These are phyloP conservation scores for Gaillardinia entomophila DNA, from an alignment of 805 yeast genomes.

Conservation along the genomic window DNA sequence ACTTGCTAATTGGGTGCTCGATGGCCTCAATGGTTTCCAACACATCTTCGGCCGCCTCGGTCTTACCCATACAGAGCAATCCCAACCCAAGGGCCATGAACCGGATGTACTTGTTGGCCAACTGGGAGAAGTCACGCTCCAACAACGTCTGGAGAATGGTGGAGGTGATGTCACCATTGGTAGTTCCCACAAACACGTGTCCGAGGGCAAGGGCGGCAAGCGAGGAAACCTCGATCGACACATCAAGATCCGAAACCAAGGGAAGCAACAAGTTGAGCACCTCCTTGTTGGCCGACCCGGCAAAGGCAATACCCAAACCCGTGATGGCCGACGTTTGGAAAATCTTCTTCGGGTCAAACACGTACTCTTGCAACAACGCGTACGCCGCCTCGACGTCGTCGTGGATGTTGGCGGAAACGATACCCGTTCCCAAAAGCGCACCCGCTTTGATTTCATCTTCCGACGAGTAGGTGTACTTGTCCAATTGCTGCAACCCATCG, in stretches of 20 bases:
- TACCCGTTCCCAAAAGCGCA: conserved; percentile 91
- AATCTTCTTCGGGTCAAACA: conserved; percentile 54
- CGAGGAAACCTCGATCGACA: conserved; percentile 72
- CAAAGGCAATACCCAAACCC: conserved; percentile 91
- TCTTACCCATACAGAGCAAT: conserved; percentile 84
- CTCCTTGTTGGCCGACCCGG: conserved; percentile 88
- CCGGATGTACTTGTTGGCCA: conserved; percentile 80
- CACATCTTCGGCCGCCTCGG: conserved; percentile 91
- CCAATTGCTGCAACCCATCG: conserved; percentile 85
- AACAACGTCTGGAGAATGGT: conserved; percentile 83
- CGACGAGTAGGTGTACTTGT: conserved; percentile 78
- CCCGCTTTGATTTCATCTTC: conserved; percentile 93
- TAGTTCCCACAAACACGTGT: conserved; percentile 91
- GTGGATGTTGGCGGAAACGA: conserved; percentile 86
- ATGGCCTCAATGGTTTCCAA: conserved; percentile 91
- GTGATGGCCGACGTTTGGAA: conserved; percentile 77
- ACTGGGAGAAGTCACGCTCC: conserved; percentile 74
- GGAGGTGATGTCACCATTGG: conserved; percentile 92
- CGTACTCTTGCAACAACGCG: conserved; percentile 78
- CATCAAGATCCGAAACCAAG: conserved; percentile 68
- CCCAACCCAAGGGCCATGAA: conserved; percentile 92
- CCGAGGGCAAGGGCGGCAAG: conserved; percentile 90
- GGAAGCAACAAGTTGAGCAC: conserved; percentile 75
- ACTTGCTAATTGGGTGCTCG: conserved; percentile 88
- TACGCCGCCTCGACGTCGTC: conserved; percentile 94